Base-by-base conservation (phyloP, 2,329 filamentous ascomycete species). In the Penicillium sp. region DNA sequence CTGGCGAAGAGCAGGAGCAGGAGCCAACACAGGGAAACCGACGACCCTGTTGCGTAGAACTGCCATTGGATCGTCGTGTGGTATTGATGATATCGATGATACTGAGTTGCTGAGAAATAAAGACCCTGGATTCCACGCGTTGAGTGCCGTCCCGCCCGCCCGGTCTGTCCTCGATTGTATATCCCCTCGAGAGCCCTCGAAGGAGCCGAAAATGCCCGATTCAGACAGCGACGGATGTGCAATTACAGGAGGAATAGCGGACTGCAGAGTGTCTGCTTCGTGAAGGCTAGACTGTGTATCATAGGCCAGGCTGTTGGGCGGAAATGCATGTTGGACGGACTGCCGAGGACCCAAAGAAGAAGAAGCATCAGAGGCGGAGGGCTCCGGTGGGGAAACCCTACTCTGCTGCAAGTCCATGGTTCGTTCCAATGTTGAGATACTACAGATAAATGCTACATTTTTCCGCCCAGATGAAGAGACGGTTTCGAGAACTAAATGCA, bases 331-430 rank as follows among this genome's bases (percentile, higher is more conserved):
- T 14, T 46, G 50, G 40, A 42, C 42, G 18, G 7, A 12, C 20
- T 33, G 46, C 5, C 23, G 46, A n/a, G 28, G 26, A 38, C 12
- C 50, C 24, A 28, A 33, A 8, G n/a, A 42, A 49, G 48, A 40
- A 30, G 56, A 57, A 53, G 55, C 28, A 57, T 57, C 55, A 53
- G 56, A 50, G 18, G 51, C 46, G 50, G 55, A 57, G 35, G 35
- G 35, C 12, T 51, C 46, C 40, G 51, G 55, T 47, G 53, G 47
- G 11, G 48, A 43, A 52, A 53, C 45, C 45, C 45, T 58, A 45
- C 42, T 46, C 4, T 30, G 28, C 45, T 54, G 46, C 56, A 48
- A 35, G 42, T 21, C 56, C 56, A 54, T 58, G 20, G 28, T 58
- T 52, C 28, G 20, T 47, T 14, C 24, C 30, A 28, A 47, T 12